Evolutionary conservation across 140 eudicot species (phyloP), one percentile per base, ranked within the genome.

Genomic region (Anethum foeniculum): DNA sequence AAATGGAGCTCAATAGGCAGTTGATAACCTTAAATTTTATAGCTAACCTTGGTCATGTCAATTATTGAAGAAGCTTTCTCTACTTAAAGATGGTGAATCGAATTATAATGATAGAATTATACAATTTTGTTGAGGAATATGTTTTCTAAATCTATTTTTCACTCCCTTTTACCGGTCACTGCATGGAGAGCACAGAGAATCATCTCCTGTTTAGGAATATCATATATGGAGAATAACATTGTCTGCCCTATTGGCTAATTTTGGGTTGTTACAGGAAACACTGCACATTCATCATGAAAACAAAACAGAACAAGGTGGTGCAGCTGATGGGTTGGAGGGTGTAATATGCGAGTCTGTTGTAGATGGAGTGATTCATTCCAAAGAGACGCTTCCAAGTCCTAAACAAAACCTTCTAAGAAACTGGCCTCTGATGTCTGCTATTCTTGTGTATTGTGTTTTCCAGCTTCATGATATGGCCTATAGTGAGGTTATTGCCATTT

Each of bases 401-500:
- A 58, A 84, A 75, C 43, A 80, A 69, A 82, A 85, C 81, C 87
- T 87, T 71, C 23, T 87, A 5, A 87, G 77, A 51, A 87, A 89
- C 75, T 89, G 93, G 90, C 89, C 93, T 68, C 77, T 89, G 44
- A 81, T 89, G 84, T 89, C 93, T 43, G 81, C 93, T 38, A 85
- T 89, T 27, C 78, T 85, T 27, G 93, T 87, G 30, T 89, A 87
- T 27, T 85, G 93, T 81, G 75, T 89, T 51, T 89, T 89, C 86
- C 87, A 86, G 60, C 89, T 89, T 39, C 90, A 86, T 77, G 93
- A 89, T 78, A 89, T 89, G 90, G 93, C 93, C 83, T 87, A 89
- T 36, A 44, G 82, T 41, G 93, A 89, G 93, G 93, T 89, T 79
- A 65, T 73, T 36, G 25, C 16, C 77, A 38, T 8, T 44, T 41